phyloP scores from a whole-genome alignment of 345 rosid genomes.

The Gossypium arboreum region DNA sequence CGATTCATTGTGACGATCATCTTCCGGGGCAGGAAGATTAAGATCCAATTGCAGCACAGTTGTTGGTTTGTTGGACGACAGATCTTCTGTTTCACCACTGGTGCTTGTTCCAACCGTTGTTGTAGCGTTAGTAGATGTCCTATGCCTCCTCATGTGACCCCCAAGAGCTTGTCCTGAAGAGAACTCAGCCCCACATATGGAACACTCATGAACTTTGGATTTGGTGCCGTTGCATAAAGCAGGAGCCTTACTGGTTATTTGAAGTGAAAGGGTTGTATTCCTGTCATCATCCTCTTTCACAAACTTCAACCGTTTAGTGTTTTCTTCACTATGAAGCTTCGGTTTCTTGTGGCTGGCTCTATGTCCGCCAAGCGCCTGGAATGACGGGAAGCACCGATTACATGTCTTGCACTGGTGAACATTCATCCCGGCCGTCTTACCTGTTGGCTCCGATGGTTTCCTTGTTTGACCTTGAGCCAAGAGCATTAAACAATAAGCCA shows the following conservation, averaged over 20 bases:
- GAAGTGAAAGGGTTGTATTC: constrained; percentile 52
- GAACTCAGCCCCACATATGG: constrained; percentile 78
- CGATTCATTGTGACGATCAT: constrained; percentile 30
- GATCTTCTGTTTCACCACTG: constrained; percentile 6
- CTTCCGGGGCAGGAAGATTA: constrained; percentile 67
- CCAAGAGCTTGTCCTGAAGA: constrained; percentile 91
- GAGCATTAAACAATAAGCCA: constrained; percentile 65
- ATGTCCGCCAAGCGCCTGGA: constrained; percentile 96
- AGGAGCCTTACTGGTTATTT: constrained; percentile 24
- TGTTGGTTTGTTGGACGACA: constrained; percentile 36
- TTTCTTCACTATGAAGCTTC: constrained; percentile 30
- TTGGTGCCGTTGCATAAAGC: constrained; percentile 10
- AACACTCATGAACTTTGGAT: constrained; percentile 73
- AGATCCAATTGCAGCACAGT: constrained; percentile 44
- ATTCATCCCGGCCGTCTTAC: constrained; percentile 15
- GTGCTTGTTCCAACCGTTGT: neutral
- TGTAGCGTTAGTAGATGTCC: constrained; percentile 26
- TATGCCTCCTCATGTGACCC: constrained; percentile 94
- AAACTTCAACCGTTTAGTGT: constrained; percentile 20
- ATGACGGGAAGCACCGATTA: constrained; percentile 67
- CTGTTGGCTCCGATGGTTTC: neutral
- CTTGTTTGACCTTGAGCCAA: constrained; percentile 42
- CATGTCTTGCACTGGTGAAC: constrained; percentile 84
- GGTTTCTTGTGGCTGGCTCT: constrained; percentile 90
- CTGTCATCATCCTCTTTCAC: constrained; percentile 9